These are phyloP conservation scores for Plasmodium gaboni DNA, from an alignment of 169 alveolate genomes.

Conservation along the genomic window DNA sequence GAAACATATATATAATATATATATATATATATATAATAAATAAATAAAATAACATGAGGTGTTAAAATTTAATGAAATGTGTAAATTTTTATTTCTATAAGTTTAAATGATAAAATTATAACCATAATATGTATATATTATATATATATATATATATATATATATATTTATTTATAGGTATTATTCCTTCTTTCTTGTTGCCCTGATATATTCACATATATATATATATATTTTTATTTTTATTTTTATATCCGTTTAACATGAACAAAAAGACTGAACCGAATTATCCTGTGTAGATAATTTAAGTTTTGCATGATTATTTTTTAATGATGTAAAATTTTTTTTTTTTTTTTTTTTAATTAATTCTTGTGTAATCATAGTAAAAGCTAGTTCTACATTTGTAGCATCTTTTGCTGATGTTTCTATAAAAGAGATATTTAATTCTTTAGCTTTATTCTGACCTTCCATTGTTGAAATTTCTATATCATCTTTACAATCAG, in stretches of 20 bases:
- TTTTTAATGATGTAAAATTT: slow-evolving; percentile 3
- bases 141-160: too few relatives aligned
- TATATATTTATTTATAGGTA: too few relatives aligned
- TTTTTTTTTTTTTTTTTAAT: slow-evolving; percentile 67
- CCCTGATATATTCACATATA: too few relatives aligned
- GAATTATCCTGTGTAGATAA: slow-evolving; percentile 19
- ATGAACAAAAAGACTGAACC: slow-evolving; percentile 22
- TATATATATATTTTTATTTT: too few relatives aligned
- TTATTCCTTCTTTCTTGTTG: too few relatives aligned
- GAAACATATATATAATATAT: neutral
- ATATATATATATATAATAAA: neutral
- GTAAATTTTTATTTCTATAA: too few relatives aligned
- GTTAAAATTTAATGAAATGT: too few relatives aligned
- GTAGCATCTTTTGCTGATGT: slow-evolving; percentile 88
- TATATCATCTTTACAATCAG: slow-evolving; percentile 89
- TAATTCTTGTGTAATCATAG: slow-evolving; percentile 78
- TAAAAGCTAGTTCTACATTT: slow-evolving; percentile 89
- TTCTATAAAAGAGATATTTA: slow-evolving; percentile 86
- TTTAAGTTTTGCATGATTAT: slow-evolving; percentile 45
- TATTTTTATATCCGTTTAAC: neutral
- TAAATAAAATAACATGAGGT: too few relatives aligned
- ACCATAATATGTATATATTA: too few relatives aligned
- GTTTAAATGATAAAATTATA: too few relatives aligned
- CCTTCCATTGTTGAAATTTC: slow-evolving; percentile 87
- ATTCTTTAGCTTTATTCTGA: slow-evolving; percentile 84